Conservation (phyloP, 2,329 filamentous ascomycete genomes). For the Fusarium gaditjirri region DNA sequence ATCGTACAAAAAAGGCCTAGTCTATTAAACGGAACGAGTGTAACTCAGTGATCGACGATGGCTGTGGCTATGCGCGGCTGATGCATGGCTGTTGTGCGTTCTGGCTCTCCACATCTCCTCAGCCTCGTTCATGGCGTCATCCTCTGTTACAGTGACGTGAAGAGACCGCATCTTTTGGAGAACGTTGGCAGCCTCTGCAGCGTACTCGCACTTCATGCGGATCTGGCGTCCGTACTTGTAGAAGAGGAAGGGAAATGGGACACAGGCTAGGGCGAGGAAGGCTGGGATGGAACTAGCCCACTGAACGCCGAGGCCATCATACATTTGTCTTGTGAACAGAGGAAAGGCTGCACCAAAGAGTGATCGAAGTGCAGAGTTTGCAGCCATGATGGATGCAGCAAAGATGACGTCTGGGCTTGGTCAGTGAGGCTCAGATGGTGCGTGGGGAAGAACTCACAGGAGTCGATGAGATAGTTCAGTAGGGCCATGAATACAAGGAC, state of each 20-base stretch:
- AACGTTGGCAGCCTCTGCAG: background rate
- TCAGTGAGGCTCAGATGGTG: accelerated
- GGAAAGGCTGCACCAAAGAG: conserved; percentile 25
- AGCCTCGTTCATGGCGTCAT: conserved; percentile 1
- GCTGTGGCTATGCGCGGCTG: background rate
- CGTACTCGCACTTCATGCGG: conserved; percentile 11
- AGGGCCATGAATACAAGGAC: conserved; percentile 22
- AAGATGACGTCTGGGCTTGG: background rate
- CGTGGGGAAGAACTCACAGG: background rate
- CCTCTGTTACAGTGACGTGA: background rate
- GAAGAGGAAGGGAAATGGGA: conserved; percentile 17
- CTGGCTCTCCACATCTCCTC: conserved; percentile 8
- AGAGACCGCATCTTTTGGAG: background rate
- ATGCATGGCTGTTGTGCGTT: background rate
- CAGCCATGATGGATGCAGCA: conserved; percentile 10
- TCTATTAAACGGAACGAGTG: background rate
- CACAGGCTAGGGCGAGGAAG: conserved; percentile 11
- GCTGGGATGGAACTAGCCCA: conserved; percentile 27
- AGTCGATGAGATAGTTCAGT: conserved; percentile 16
- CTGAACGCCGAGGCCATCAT: background rate
- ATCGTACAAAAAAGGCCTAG: background rate
- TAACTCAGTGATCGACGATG: background rate
- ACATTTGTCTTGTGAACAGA: conserved; percentile 22
- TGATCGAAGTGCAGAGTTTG: conserved; percentile 14
- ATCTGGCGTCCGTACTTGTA: conserved; percentile 13